Base-by-base conservation (phyloP, 228 moss, liverwort and hornwort species). In the Sphagnum fallax region DNA sequence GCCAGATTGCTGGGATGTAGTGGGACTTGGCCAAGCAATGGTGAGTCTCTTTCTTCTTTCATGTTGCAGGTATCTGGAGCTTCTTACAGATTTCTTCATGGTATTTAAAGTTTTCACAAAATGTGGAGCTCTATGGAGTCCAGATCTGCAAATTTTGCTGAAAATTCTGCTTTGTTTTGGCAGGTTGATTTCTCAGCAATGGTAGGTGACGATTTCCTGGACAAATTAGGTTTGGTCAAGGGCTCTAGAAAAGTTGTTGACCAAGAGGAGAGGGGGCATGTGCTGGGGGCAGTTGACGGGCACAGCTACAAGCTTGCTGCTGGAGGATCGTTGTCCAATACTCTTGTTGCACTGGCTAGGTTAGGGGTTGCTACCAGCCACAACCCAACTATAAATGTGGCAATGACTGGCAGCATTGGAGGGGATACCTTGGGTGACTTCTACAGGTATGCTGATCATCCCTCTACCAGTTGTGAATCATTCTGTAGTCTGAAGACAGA, bases 321-420 rank as follows among this genome's bases (percentile, higher is more conserved):
- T 4, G 93, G 93, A 53, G 93, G 93, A 6, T 94, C 93, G 9
- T 82, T 94, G 14, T 94, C 93, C 73, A 94, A 94, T 61, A 91
- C 91, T 16, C 73, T 94, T 64, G 93, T 94, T 48, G 93, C 85
- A 49, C 81, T 94, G 63, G 89, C 93, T 48, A 87, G 93, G 72
- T 81, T 94, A 60, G 91, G 93, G 61, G 51, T 62, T 8, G 85
- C 83, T 52, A 78, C 73, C 12, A 70, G 84, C 70, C 79, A 80
- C 67, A 73, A 64, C n/a, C 7, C 49, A 5, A 32, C 63, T 9
- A 69, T 80, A 7, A 83, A 81, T 50, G 93, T 94, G 61, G 91
- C 93, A 59, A 94, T 94, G 93, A 91, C 93, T 16, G 93, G 93
- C 74, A 94, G 93, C 69, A 91, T 94, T 7, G 93, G 93, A 60